Conservation (phyloP, 805 yeast genomes). For the Nakazawaea molendinolei region DNA sequence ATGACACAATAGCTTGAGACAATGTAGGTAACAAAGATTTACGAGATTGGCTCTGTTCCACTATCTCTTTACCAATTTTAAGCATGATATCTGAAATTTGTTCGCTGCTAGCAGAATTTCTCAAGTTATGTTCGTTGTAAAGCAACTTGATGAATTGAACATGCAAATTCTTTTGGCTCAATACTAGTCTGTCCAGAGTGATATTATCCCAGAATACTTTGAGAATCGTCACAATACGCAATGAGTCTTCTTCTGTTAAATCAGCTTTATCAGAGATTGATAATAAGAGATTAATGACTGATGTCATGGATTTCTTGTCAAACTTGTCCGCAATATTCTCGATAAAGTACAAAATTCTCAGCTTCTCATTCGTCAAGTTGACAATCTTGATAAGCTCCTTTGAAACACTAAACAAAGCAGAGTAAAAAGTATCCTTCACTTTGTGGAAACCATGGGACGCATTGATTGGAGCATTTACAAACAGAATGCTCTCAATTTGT, state of each 20-base stretch:
- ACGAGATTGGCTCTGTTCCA: slow-evolving; percentile 49
- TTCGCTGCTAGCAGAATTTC: slow-evolving; percentile 25
- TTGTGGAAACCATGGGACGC: slow-evolving; percentile 42
- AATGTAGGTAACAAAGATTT: slow-evolving; percentile 63
- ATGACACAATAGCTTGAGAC: slow-evolving; percentile 37
- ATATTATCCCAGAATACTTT: slow-evolving; percentile 52
- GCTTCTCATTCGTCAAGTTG: not conserved
- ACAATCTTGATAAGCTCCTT: slow-evolving; percentile 4
- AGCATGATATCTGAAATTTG: slow-evolving; percentile 23
- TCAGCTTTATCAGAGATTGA: slow-evolving; percentile 12
- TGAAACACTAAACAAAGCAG: slow-evolving; percentile 21
- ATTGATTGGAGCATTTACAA: too few species aligned
- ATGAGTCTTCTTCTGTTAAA: slow-evolving; percentile 12
- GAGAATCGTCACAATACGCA: slow-evolving; percentile 26
- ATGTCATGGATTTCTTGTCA: slow-evolving; percentile 13
- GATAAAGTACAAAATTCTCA: not conserved
- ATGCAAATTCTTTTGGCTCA: slow-evolving; percentile 64
- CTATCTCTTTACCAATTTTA: slow-evolving; percentile 35
- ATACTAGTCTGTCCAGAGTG: slow-evolving; percentile 50
- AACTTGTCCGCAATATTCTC: slow-evolving; percentile 3
- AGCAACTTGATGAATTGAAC: slow-evolving; percentile 44
- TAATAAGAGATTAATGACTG: slow-evolving; percentile 14
- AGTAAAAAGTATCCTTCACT: slow-evolving; percentile 31
- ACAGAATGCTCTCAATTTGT: too few species aligned
- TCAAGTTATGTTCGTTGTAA: slow-evolving; percentile 35